A percentile compares a stretch with the other conserved stretches of the same genome.
Evolutionary conservation across 176 grass and related monocot genomes (phyloP).

Genomic region (Carex pumila): DNA sequence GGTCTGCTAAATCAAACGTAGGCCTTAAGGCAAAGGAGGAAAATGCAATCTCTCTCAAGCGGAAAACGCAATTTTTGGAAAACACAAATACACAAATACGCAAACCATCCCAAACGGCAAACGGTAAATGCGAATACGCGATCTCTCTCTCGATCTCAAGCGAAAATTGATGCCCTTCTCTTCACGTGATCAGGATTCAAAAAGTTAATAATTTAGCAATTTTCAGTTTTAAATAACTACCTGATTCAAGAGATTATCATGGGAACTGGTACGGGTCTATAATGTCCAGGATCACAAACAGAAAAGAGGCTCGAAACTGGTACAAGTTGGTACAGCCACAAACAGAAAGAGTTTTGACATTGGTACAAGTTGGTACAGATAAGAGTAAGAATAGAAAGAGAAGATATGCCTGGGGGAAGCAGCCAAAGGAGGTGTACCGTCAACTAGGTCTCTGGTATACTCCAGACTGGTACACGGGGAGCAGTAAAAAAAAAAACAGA

Average conservation of each 20-base stretch:
- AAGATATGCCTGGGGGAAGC: background rate
- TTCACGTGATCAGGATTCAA: too few species aligned
- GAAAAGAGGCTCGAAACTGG: background rate
- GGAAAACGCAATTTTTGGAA: too few species aligned
- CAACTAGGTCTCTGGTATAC: background rate
- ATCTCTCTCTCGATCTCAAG: too few species aligned
- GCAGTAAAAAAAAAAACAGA: background rate
- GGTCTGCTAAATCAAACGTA: too few species aligned
- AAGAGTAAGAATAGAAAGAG: background rate
- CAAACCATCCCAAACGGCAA: too few species aligned
- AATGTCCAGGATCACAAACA: background rate
- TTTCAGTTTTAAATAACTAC: too few species aligned
- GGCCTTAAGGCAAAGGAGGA: too few species aligned
- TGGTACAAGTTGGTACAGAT: background rate
- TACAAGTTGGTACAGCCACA: background rate
- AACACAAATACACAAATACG: too few species aligned
- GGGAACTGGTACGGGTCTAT: background rate
- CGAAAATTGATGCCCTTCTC: too few species aligned
- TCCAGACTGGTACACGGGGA: background rate
- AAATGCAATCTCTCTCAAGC: too few species aligned
- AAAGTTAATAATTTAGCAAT: too few species aligned
- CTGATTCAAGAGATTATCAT: background rate
- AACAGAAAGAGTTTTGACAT: background rate
- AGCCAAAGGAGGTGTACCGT: background rate
- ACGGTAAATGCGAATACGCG: too few species aligned